Conservation (phyloP, 345 rosid genomes). For the Turnera subulata region DNA sequence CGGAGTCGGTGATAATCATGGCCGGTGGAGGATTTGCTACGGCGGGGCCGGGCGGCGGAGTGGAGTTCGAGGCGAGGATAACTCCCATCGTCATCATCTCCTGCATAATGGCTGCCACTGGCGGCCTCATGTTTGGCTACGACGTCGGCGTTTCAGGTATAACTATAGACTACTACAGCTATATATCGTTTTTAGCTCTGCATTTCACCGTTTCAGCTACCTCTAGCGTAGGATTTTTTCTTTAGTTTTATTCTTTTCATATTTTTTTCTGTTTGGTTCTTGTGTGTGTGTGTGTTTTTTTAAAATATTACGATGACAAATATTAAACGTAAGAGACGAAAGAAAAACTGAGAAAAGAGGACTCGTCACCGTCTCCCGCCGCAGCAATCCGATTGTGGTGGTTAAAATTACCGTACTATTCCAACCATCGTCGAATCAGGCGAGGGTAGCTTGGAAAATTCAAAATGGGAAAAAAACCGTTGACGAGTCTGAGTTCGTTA, state of each 20-base stretch:
- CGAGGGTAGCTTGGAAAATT: not conserved
- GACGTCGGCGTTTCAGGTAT: constrained; percentile 89
- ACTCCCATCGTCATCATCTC: constrained; percentile 84
- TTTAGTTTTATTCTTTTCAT: not conserved
- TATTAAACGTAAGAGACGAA: too few relatives aligned
- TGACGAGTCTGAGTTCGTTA: not conserved
- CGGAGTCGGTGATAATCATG: constrained; percentile 31
- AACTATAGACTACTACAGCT: too few relatives aligned
- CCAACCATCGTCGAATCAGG: not conserved
- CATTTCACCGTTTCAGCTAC: too few relatives aligned
- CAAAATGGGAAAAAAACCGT: not conserved
- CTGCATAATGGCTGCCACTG: constrained; percentile 95
- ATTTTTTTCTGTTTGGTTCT: too few relatives aligned
- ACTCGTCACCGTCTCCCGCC: constrained; percentile 15
- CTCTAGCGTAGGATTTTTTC: not conserved
- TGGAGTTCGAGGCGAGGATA: constrained; percentile 87
- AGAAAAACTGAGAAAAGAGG: not conserved
- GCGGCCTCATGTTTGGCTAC: constrained; percentile 97
- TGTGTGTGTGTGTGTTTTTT: too few relatives aligned
- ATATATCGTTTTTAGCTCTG: not conserved
- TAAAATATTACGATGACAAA: too few relatives aligned
- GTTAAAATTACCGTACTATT: not conserved
- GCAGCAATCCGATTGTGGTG: not conserved
- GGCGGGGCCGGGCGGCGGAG: constrained; percentile 41
- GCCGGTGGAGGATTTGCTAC: constrained; percentile 63